phyloP scores from a whole-genome alignment of 2,329 filamentous ascomycete species.

The Alternaria dauci region DNA sequence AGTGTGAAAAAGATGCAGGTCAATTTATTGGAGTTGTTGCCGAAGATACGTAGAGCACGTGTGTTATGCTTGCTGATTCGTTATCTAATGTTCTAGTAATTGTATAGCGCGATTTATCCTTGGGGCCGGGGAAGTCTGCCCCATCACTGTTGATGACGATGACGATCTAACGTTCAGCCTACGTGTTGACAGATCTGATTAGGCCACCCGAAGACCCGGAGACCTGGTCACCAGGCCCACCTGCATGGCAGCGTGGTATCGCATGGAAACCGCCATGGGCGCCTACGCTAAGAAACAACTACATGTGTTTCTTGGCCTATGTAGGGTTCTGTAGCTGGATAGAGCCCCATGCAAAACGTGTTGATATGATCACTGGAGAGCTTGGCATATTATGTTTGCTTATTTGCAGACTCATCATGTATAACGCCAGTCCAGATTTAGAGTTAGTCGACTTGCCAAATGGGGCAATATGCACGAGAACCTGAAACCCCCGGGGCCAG shows the following conservation, averaged over 20 bases:
- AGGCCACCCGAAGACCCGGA: neutral
- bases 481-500: neutral
- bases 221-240: neutral
- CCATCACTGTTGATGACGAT: neutral
- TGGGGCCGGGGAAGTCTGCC: neutral
- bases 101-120: neutral
- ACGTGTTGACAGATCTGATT: conserved; percentile 1
- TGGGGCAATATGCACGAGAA: conserved; percentile 2
- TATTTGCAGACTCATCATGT: neutral
- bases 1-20: neutral
- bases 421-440: neutral
- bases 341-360: neutral
- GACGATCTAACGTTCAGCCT: conserved; percentile 1
- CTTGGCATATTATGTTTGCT: neutral
- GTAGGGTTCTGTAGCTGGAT: neutral
- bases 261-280: neutral
- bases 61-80: neutral
- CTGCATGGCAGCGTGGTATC: neutral
- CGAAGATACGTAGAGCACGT: neutral
- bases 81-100: neutral
- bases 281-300: neutral
- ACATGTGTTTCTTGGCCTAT: neutral
- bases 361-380: neutral
- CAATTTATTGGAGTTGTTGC: neutral
- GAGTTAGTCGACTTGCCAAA: neutral